Conservation (phyloP, 2,329 filamentous ascomycete genomes). For the Chaetothyriales sp. region DNA sequence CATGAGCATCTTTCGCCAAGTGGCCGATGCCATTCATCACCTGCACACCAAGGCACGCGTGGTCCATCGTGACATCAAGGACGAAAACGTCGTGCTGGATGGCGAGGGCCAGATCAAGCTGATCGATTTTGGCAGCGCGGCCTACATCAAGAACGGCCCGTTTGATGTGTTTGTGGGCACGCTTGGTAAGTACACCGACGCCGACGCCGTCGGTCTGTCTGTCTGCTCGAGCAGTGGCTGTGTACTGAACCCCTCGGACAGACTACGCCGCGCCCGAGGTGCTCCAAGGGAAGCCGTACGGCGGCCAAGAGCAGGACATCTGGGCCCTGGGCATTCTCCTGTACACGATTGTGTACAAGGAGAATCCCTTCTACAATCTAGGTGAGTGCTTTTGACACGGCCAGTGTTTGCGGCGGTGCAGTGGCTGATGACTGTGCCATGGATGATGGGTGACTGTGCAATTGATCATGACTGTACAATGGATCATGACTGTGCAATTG, state of each 20-base stretch:
- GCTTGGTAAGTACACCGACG: slow-evolving; percentile 55
- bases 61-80: slow-evolving; percentile 96
- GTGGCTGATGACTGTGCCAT: not conserved
- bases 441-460: too few species aligned
- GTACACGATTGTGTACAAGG: slow-evolving; percentile 98
- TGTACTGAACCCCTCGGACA: slow-evolving; percentile 25
- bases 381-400: slow-evolving; percentile 23
- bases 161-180: slow-evolving; percentile 99
- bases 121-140: slow-evolving; percentile 95
- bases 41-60: slow-evolving; percentile 81
- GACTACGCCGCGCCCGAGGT: slow-evolving; percentile 99
- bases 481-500: too few species aligned
- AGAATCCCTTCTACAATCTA: slow-evolving; percentile 87
- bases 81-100: slow-evolving; percentile 93
- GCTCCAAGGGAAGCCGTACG: slow-evolving; percentile 77
- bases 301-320: slow-evolving; percentile 93
- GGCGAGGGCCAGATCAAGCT: slow-evolving; percentile 92
- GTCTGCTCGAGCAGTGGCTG: not conserved
- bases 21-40: slow-evolving; percentile 78
- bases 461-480: too few species aligned
- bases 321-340: slow-evolving; percentile 95
- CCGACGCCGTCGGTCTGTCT: not conserved
- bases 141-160: slow-evolving; percentile 94
- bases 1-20: slow-evolving; percentile 87
- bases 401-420: too few species aligned